Evolutionary conservation across 1,284 basidiomycete species (phyloP).

Genomic region (Xerocomus amazonicus): DNA sequence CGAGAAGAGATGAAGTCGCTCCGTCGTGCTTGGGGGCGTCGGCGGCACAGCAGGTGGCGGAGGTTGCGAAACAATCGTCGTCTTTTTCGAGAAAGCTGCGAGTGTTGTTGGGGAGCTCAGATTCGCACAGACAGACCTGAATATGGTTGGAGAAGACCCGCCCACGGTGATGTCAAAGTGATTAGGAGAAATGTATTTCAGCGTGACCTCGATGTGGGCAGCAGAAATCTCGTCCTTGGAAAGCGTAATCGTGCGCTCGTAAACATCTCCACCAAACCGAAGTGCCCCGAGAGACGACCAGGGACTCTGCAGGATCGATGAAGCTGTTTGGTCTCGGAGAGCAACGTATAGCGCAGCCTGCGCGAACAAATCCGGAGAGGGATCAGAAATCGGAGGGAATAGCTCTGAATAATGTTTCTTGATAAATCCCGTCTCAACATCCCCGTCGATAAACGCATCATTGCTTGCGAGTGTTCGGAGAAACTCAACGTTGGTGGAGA

Average conservation of each 20-base stretch:
- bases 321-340: conserved; percentile 56
- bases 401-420: conserved; percentile 79
- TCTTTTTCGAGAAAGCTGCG: conserved; percentile 42
- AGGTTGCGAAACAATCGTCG: conserved; percentile 71
- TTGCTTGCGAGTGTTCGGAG: conserved; percentile 76
- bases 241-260: conserved; percentile 57
- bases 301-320: conserved; percentile 35
- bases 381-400: conserved; percentile 60
- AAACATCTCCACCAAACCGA: conserved; percentile 72
- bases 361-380: conserved; percentile 63
- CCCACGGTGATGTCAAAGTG: conserved; percentile 56
- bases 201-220: conserved; percentile 42
- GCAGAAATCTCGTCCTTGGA: conserved; percentile 47
- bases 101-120: conserved; percentile 53
- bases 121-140: conserved; percentile 50
- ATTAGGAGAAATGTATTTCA: conserved; percentile 42
- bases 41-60: conserved; percentile 51
- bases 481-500: conserved; percentile 91
- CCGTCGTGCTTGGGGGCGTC: conserved; percentile 49
- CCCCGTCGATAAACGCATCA: conserved; percentile 70
- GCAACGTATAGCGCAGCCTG: conserved; percentile 76
- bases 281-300: conserved; percentile 70
- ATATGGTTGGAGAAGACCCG: conserved; percentile 37
- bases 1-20: conserved; percentile 69
- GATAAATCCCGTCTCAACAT: conserved; percentile 94